Evolutionary conservation across 139 green algal genomes (phyloP), one percentile per base, ranked within the genome.

Genomic region (Coccomyxa sp.): DNA sequence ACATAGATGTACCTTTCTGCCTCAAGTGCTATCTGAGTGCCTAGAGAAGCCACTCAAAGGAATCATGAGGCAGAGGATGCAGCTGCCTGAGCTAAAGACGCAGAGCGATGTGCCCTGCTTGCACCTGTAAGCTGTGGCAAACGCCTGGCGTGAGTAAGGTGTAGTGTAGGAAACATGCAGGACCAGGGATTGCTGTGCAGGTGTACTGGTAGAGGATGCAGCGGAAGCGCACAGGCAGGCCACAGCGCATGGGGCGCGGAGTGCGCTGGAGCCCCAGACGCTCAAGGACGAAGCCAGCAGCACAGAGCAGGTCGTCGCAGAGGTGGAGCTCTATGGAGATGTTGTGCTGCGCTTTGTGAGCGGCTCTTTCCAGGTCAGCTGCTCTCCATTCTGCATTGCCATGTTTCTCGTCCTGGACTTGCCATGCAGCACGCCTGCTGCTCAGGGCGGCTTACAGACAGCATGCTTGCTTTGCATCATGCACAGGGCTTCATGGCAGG

Each of bases 261-360:
- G 83, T 9, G 89, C 96, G 55, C 77, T 88, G 18, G 7, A 77
- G 36, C 96, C 96, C 7, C 77, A 69, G 16, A 81, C 71, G 39
- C 79, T 97, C 36, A 36, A 2, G 0, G 87, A 92, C 76, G 39
- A 68, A 0, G 74, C 39, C 68, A 80, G 58, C 27, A 87, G 85
- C 7, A 68, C 70, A 14, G 31, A 54, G 14, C 74, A 82, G 54
- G 75, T 80, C 2, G 78, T 97, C 8, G 55, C 91, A 1, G 96
- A 99, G 83, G 90, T 99, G 27, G 34, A 82, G 55, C 84, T 98
- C 55, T 99, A 99, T 78, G 96, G 96, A 4, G 95, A 99, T 77
- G 94, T 97, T 16, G 94, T 98, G 39, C 86, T 99, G 79, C 84
- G 93, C 36, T 95, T 90, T 73, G 75, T 94, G 5, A 91, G 80